Percentiles rank a stretch among this genome's conserved stretches.
Evolutionary conservation across 1,284 basidiomycete species (phyloP).

Genomic region (Ceratobasidium sp.): DNA sequence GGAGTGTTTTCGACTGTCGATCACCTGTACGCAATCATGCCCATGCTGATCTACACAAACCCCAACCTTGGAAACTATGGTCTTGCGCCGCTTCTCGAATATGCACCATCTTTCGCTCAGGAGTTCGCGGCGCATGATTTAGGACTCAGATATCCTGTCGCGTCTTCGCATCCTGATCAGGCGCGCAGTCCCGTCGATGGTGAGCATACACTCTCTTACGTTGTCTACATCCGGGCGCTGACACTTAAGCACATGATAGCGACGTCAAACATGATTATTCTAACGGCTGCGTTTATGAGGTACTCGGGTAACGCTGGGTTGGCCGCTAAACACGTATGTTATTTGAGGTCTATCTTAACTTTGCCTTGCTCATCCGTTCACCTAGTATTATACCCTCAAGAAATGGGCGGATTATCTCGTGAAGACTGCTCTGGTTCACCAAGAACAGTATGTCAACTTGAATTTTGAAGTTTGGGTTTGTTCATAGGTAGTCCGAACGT

Average conservation of each 20-base stretch:
- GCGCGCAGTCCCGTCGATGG: constrained; percentile 2
- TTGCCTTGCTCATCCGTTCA: neutral
- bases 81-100: constrained; percentile 7
- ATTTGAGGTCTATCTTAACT: neutral
- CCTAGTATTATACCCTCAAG: constrained; percentile 27
- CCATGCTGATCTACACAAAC: constrained; percentile 28
- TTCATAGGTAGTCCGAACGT: neutral
- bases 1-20: constrained; percentile 7
- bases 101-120: constrained; percentile 1
- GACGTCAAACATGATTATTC: constrained; percentile 14
- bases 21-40: constrained; percentile 6
- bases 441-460: neutral
- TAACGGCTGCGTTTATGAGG: constrained; percentile 22
- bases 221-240: neutral
- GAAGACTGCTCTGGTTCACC: constrained; percentile 2
- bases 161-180: neutral
- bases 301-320: constrained; percentile 15
- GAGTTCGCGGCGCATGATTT: neutral
- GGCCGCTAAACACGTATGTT: constrained; percentile 19
- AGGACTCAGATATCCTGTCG: neutral
- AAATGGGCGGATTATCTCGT: constrained; percentile 22
- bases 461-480: neutral
- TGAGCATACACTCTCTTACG: neutral
- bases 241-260: neutral
- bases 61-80: constrained; percentile 17